Conservation (phyloP, 1,284 basidiomycete genomes). For the Cryptococcus hybrid region DNA sequence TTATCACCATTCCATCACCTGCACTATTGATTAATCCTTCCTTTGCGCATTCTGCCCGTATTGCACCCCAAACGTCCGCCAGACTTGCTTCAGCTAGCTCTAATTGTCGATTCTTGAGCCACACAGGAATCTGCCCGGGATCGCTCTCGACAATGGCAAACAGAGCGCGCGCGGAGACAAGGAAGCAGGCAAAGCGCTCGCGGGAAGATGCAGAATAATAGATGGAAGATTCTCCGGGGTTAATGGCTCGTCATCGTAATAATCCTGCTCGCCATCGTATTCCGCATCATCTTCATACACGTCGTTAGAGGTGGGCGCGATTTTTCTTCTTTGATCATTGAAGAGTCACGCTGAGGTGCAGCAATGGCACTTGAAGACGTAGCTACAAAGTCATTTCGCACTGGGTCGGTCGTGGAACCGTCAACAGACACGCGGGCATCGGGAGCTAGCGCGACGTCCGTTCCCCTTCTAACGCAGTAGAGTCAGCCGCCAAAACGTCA, state of each 20-base stretch:
- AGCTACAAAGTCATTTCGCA: not conserved
- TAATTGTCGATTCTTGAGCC: constrained; percentile 24
- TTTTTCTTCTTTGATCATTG: constrained; percentile 17
- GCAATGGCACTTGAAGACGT: not conserved
- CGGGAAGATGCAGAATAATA: constrained; percentile 32
- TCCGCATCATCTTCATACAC: constrained; percentile 15
- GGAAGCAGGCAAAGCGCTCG: constrained; percentile 3
- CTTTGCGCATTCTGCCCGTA: constrained; percentile 23
- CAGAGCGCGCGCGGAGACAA: constrained; percentile 21
- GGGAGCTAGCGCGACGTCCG: not conserved
- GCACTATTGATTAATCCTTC: constrained; percentile 19
- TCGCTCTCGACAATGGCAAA: constrained; percentile 24
- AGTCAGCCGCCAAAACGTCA: constrained; percentile 4
- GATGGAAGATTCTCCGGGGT: constrained; percentile 25
- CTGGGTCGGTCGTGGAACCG: not conserved
- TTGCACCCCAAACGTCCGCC: constrained; percentile 23
- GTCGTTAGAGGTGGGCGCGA: not conserved
- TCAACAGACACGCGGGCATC: constrained; percentile 8
- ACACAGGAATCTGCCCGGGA: constrained; percentile 18
- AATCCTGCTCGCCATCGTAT: constrained; percentile 8
- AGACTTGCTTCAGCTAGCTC: constrained; percentile 34
- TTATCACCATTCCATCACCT: constrained; percentile 29
- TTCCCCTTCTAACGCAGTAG: not conserved
- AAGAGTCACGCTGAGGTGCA: not conserved
- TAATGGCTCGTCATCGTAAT: constrained; percentile 10